Conservation (phyloP, 108 stramenopile species). For the Asterionellopsis glacialis region DNA sequence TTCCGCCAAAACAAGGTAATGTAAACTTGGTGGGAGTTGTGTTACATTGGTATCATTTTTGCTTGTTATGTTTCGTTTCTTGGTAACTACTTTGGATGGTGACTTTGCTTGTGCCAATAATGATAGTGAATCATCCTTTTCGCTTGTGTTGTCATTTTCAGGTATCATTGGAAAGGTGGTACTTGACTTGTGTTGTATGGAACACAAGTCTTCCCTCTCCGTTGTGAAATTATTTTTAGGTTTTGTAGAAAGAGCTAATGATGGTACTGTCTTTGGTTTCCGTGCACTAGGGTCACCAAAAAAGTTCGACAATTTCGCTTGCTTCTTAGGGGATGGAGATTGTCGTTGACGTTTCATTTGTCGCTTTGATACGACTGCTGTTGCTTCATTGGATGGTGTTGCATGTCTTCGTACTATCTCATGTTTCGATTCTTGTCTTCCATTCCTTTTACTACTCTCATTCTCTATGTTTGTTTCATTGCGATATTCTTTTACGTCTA, state of each 20-base stretch:
- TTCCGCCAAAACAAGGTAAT: conserved; percentile 15
- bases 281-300: too few species aligned
- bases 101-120: not conserved
- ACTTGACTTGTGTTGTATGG: not conserved
- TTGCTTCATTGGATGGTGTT: too few species aligned
- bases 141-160: not conserved
- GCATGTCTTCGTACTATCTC: not conserved
- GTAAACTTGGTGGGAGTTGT: conserved; percentile 1
- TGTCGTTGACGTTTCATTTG: too few species aligned
- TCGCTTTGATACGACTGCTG: conserved; percentile 3
- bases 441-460: not conserved
- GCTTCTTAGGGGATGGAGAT: too few species aligned
- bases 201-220: not conserved
- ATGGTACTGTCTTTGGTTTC: too few species aligned
- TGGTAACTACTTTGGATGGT: not conserved
- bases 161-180: not conserved
- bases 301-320: too few species aligned
- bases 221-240: too few species aligned
- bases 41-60: not conserved
- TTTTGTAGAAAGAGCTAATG: too few species aligned
- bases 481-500: not conserved
- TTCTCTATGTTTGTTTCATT: not conserved
- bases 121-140: not conserved
- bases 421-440: not conserved
- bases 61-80: not conserved